These are phyloP conservation scores for Euclidium syriacum DNA, from an alignment of 345 rosid genomes.

Conservation along the genomic window DNA sequence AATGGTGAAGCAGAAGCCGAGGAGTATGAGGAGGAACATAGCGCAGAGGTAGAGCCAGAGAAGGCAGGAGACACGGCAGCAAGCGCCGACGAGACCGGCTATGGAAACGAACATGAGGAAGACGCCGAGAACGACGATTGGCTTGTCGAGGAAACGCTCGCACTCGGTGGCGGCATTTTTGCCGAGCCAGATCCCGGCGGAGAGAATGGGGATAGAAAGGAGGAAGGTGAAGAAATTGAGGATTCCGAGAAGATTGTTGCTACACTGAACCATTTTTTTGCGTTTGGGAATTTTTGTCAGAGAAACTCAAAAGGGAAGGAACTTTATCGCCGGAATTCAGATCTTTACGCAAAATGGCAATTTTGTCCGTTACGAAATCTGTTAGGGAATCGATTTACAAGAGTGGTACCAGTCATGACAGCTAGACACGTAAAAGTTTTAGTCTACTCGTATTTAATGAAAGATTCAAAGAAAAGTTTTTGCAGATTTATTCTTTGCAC, in stretches of 20 bases:
- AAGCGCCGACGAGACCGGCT: slow-evolving; percentile 86
- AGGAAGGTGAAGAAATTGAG: slow-evolving; percentile 77
- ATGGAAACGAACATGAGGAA: slow-evolving; percentile 82
- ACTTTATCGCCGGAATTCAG: not conserved
- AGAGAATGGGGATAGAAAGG: slow-evolving; percentile 77
- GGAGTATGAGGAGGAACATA: slow-evolving; percentile 77
- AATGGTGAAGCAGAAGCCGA: slow-evolving; percentile 76
- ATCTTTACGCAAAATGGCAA: not conserved
- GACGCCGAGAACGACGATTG: slow-evolving; percentile 64
- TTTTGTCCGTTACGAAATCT: slow-evolving; percentile 29
- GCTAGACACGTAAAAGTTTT: not conserved
- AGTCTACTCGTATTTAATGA: not conserved
- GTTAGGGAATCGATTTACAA: not conserved
- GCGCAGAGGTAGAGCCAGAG: slow-evolving; percentile 85
- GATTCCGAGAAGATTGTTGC: slow-evolving; percentile 81
- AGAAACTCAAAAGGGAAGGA: not conserved
- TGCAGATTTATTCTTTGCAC: not conserved
- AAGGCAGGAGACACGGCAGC: slow-evolving; percentile 77
- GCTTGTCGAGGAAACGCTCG: slow-evolving; percentile 85
- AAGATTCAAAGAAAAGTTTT: not conserved
- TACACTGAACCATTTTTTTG: slow-evolving; percentile 40
- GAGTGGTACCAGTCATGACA: not conserved
- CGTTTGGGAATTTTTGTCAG: not conserved
- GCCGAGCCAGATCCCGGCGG: slow-evolving; percentile 81
- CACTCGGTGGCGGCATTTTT: slow-evolving; percentile 68